Percentiles rank a stretch among this genome's conserved stretches.
Evolutionary conservation across 495 filamentous ascomycete species (phyloP).

Genomic region (Terfezia boudieri): DNA sequence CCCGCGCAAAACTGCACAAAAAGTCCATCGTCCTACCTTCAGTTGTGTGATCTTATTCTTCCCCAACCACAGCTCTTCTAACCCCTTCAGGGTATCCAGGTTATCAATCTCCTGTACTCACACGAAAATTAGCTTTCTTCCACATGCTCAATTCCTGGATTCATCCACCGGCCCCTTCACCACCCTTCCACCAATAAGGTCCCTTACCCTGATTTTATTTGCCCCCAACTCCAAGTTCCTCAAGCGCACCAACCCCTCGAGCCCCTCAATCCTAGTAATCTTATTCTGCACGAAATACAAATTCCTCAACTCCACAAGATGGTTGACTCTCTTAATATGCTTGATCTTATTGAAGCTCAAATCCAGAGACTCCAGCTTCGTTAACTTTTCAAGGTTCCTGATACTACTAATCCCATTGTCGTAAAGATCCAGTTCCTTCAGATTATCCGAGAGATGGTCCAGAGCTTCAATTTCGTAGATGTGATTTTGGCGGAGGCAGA

Average conservation of each 20-base stretch:
- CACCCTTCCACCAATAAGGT: constrained; percentile 18
- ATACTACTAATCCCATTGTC: constrained; percentile 90
- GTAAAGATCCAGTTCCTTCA: constrained; percentile 83
- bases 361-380: constrained; percentile 56
- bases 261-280: constrained; percentile 62
- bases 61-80: constrained; percentile 86
- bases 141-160: background rate
- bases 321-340: constrained; percentile 75
- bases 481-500: constrained; percentile 87
- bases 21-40: constrained; percentile 25
- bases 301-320: constrained; percentile 58
- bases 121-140: constrained; percentile 17
- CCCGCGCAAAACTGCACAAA: background rate
- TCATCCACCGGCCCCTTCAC: background rate
- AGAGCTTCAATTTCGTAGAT: constrained; percentile 60
- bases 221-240: constrained; percentile 74
- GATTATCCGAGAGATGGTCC: constrained; percentile 33
- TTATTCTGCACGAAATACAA: constrained; percentile 92
- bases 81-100: constrained; percentile 44
- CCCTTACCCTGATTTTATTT: constrained; percentile 46
- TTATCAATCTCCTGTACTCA: constrained; percentile 46
- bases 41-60: constrained; percentile 94
- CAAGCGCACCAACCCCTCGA: constrained; percentile 51
- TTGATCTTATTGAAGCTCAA: constrained; percentile 98
- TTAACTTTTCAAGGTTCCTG: constrained; percentile 56